Evolutionary conservation across 2,329 filamentous ascomycete species (phyloP).

Genomic region (Diplodia mutila): DNA sequence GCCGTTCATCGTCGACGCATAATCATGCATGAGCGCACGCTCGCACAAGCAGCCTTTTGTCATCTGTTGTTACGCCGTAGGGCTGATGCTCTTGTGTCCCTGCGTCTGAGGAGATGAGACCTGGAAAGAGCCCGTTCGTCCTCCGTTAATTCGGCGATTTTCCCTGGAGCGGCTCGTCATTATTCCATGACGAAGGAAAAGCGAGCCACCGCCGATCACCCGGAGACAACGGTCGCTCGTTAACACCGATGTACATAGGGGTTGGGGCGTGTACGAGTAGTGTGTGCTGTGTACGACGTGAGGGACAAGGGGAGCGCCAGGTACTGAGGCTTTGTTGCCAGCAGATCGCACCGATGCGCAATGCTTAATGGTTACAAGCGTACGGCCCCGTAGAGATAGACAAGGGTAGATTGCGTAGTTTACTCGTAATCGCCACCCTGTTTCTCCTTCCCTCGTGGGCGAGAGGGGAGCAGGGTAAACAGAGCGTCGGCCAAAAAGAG

Average conservation of each 20-base stretch:
- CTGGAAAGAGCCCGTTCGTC: background rate
- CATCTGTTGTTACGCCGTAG: background rate
- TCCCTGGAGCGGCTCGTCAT: background rate
- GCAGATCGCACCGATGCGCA: background rate
- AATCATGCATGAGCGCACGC: background rate
- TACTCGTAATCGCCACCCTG: background rate
- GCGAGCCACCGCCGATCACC: constrained; percentile 5
- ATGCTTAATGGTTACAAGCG: constrained; percentile 11
- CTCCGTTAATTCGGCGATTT: constrained; percentile 8
- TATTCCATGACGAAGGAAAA: background rate
- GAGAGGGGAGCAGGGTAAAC: constrained; percentile 13
- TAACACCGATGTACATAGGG: background rate
- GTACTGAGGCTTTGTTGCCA: background rate
- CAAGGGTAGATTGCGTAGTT: constrained; percentile 5
- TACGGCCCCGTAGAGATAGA: background rate
- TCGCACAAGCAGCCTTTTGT: background rate
- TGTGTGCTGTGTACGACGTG: background rate
- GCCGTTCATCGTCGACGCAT: background rate
- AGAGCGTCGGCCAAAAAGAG: constrained; percentile 8
- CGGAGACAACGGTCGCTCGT: constrained; percentile 18
- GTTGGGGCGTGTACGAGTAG: background rate
- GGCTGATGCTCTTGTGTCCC: constrained; percentile 2
- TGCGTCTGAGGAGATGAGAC: background rate
- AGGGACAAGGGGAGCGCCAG: background rate
- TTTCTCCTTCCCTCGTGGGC: constrained; percentile 5